Evolutionary conservation across 306 rosid species (phyloP).

Genomic region (Dalbergia cochinchinensis): DNA sequence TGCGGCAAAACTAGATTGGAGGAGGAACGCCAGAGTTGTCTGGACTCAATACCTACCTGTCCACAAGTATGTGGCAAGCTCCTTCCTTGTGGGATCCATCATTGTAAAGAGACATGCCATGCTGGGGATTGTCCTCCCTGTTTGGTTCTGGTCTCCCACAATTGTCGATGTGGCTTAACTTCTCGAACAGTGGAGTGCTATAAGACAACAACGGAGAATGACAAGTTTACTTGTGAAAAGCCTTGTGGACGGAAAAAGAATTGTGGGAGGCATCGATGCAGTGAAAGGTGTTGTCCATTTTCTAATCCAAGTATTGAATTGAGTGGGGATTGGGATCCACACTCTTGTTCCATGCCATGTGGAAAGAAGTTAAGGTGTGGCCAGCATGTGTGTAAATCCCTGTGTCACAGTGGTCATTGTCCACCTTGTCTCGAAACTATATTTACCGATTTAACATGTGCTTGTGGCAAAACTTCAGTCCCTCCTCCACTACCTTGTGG

Average conservation of each 20-base stretch:
- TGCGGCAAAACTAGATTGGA: constrained; percentile 84
- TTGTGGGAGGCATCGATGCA: constrained; percentile 95
- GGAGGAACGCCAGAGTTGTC: constrained; percentile 71
- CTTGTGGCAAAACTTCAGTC: constrained; percentile 82
- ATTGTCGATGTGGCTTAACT: constrained; percentile 81
- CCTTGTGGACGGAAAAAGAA: constrained; percentile 85
- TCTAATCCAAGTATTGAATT: constrained; percentile 57
- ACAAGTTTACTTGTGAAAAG: constrained; percentile 75
- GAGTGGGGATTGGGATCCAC: constrained; percentile 80
- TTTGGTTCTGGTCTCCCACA: constrained; percentile 70
- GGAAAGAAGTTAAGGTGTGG: constrained; percentile 88
- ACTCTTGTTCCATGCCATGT: constrained; percentile 79
- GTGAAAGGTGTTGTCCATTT: constrained; percentile 86
- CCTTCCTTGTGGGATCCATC: constrained; percentile 75
- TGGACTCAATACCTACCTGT: constrained; percentile 88
- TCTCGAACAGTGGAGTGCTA: constrained; percentile 77
- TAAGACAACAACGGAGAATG: constrained; percentile 59
- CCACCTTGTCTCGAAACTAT: constrained; percentile 93
- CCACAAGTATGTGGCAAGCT: constrained; percentile 67
- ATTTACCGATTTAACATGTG: constrained; percentile 83
- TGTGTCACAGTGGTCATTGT: constrained; percentile 94
- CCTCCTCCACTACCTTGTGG: constrained; percentile 96
- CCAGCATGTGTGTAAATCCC: constrained; percentile 81
- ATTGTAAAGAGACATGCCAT: constrained; percentile 75
- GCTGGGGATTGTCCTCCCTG: constrained; percentile 84